phyloP scores from a whole-genome alignment of 1,284 basidiomycete species.

The Grifola frondosa region DNA sequence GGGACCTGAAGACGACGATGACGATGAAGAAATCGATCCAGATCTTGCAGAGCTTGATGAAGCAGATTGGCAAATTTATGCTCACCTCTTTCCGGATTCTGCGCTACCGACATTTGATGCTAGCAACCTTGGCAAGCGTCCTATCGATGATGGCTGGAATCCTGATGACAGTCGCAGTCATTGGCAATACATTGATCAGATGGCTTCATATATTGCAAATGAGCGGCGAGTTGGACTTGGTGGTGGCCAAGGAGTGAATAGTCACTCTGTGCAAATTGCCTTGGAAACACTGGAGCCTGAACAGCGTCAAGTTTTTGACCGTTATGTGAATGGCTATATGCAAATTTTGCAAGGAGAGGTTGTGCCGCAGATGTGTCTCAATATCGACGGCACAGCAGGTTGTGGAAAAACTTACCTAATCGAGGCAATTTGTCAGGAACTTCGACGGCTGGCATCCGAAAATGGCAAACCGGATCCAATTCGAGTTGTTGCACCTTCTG shows the following conservation, averaged over 20 bases:
- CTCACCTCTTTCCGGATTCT: not conserved
- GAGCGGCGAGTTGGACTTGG: too few relatives aligned
- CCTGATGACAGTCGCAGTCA: not conserved
- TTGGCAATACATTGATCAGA: conserved; percentile 1
- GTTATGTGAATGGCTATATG: too few relatives aligned
- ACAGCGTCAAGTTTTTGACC: too few relatives aligned
- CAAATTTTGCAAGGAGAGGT: too few relatives aligned
- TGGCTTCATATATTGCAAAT: conserved; percentile 2
- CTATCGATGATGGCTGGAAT: conserved; percentile 7
- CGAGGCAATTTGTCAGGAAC: conserved; percentile 1
- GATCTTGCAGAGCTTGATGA: conserved; percentile 6
- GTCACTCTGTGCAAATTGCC: too few relatives aligned
- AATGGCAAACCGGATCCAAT: not conserved
- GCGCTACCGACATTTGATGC: conserved; percentile 1
- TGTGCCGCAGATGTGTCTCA: not conserved
- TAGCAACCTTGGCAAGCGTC: conserved; percentile 1
- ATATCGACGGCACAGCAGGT: conserved; percentile 3
- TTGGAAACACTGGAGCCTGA: too few relatives aligned
- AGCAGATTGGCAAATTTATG: conserved; percentile 10
- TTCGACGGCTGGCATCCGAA: not conserved
- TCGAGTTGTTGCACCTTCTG: conserved; percentile 2
- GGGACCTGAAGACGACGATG: not conserved
- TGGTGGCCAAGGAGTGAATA: too few relatives aligned
- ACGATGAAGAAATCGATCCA: conserved; percentile 6
- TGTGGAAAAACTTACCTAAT: conserved; percentile 4